Percentiles rank a stretch among this genome's conserved stretches.
Evolutionary conservation across 257 asterid genomes (phyloP).

Genomic region (Solanum neorickii): DNA sequence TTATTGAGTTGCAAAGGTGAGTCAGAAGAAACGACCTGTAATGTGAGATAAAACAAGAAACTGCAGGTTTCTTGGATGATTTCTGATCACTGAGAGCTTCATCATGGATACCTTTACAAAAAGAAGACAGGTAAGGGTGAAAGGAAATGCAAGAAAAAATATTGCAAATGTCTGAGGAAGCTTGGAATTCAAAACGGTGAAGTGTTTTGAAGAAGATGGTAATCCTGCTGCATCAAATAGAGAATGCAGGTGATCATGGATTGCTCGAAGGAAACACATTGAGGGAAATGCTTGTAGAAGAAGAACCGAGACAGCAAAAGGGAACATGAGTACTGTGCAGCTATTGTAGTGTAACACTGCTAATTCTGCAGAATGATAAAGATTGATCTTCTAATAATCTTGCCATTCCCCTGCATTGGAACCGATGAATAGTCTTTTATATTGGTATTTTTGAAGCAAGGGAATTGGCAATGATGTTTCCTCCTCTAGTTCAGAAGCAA

Average conservation of each 20-base stretch:
- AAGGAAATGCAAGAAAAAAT: constrained; percentile 38
- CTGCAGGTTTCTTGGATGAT: neutral
- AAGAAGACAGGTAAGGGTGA: constrained; percentile 52
- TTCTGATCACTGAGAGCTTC: constrained; percentile 13
- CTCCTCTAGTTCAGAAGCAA: no score
- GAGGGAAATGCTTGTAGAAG: no score
- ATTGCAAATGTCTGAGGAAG: constrained; percentile 58
- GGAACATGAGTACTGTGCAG: no score
- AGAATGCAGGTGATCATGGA: constrained; percentile 33
- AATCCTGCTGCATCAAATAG: constrained; percentile 57
- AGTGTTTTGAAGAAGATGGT: constrained; percentile 42
- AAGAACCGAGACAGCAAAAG: no score
- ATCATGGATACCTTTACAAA: constrained; percentile 34
- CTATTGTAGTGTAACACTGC: no score
- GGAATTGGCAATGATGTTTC: no score
- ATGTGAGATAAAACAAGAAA: constrained; percentile 9
- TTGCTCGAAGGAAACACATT: constrained; percentile 10
- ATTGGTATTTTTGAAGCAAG: no score
- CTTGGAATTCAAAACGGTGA: constrained; percentile 39
- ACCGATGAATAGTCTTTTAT: no score
- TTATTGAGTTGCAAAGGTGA: constrained; percentile 41
- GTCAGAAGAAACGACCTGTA: constrained; percentile 37
- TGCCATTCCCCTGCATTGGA: no score
- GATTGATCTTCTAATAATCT: no score
- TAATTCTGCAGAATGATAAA: no score